These are phyloP conservation scores for Aspergillus caelatus DNA, from an alignment of 2,329 filamentous ascomycete genomes.

Conservation along the genomic window DNA sequence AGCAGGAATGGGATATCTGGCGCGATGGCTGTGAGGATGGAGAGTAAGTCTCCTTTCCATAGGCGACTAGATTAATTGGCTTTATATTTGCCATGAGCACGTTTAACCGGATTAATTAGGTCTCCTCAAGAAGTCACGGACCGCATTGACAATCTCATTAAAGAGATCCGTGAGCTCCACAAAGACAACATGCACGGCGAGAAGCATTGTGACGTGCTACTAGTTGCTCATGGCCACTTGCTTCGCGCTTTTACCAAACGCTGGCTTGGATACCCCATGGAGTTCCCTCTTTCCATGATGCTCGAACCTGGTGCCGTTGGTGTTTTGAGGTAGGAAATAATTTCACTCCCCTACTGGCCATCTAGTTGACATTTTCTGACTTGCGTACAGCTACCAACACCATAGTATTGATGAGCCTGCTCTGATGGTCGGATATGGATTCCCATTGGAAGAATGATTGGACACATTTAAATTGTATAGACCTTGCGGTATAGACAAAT, in stretches of 20 bases:
- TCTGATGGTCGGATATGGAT: conserved; percentile 46
- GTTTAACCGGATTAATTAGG: conserved; percentile 15
- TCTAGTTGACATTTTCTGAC: not conserved
- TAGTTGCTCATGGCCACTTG: conserved; percentile 49
- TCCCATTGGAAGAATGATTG: conserved; percentile 28
- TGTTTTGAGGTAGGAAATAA: conserved; percentile 40
- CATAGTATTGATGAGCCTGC: conserved; percentile 45
- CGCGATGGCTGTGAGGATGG: conserved; percentile 60
- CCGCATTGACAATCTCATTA: conserved; percentile 47
- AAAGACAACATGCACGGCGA: conserved; percentile 44
- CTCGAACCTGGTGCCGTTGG: conserved; percentile 48
- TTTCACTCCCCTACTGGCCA: not conserved
- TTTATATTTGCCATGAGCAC: not conserved
- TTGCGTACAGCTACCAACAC: conserved; percentile 36
- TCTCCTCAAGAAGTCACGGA: conserved; percentile 42
- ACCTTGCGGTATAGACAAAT: not conserved
- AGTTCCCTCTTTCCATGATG: conserved; percentile 47
- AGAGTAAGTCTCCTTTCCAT: conserved; percentile 44
- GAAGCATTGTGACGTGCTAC: conserved; percentile 40
- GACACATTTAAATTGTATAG: not conserved
- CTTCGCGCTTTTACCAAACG: conserved; percentile 52
- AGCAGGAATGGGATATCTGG: conserved; percentile 61
- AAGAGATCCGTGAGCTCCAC: conserved; percentile 45
- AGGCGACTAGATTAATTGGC: not conserved
- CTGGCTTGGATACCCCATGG: conserved; percentile 48